Evolutionary conservation across 2,329 filamentous ascomycete species (phyloP), one percentile per base, ranked within the genome.

Genomic region (Fusarium drepaniforme): DNA sequence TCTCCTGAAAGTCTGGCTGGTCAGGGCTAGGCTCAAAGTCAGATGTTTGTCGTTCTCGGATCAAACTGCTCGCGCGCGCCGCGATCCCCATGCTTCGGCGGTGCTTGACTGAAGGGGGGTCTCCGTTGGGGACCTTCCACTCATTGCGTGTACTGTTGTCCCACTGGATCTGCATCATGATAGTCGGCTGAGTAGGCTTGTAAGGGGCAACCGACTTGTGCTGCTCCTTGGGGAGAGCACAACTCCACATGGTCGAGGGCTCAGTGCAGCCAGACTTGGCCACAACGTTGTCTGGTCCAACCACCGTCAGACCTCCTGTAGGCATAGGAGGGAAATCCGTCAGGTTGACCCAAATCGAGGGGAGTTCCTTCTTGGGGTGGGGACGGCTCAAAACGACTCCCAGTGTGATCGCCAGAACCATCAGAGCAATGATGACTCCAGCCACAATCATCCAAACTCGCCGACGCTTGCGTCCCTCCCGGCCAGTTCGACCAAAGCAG

Each of bases 301-400:
- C 90, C 18, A 98, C 89, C 0, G 94, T 97, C 71, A 94, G 88
- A 21, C 96, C 88, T 0, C 96, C 96, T 0, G 94, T 96, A 2
- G 94, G 94, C 79, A 98, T 94, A 0, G 95, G 93, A 21, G 96
- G 96, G 76, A 94, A 98, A 61, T 92, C 91, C 1, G 96, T 97
- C 71, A 97, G 82, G 80, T 97, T 98, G 67, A 98, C 87, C 93
- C 94, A 98, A 62, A 86, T 86, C 1, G 86, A 87, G n/a, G 83
- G 83, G 11, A 74, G 62, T 60, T 77, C 75, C n/a, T 74, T 49
- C 12, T 75, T 51, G n/a, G 68, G 38, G 21, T 79, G 76, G 15
- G 73, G 75, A 28, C 79, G 77, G n/a, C 77, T 82, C 51, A 94
- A 83, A 1, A 90, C 86, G 15, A 91, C 87, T 0, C 88, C 88